These are phyloP conservation scores for Hygrophila difformis DNA, from an alignment of 257 asterid genomes.

Conservation along the genomic window DNA sequence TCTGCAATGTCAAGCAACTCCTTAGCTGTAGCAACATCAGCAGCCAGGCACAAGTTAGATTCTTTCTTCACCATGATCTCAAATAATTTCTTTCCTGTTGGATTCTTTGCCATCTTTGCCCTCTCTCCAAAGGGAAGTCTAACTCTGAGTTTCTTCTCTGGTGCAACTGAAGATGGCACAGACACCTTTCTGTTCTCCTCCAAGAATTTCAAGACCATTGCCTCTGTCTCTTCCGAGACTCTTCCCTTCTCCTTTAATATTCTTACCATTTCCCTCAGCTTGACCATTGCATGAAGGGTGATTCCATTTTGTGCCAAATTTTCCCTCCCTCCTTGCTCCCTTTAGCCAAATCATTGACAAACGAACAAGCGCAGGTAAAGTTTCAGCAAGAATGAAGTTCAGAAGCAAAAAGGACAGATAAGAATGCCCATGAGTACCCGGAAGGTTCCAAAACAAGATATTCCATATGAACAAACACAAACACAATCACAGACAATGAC, in stretches of 20 bases:
- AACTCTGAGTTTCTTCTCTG: constrained; percentile 26
- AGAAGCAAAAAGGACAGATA: too few relatives aligned
- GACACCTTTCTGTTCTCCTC: constrained; percentile 72
- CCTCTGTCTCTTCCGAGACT: constrained; percentile 86
- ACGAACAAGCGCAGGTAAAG: too few relatives aligned
- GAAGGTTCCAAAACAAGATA: too few relatives aligned
- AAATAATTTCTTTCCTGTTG: constrained; percentile 82
- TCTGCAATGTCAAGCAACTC: constrained; percentile 90
- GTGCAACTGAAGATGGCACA: constrained; percentile 35
- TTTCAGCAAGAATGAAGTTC: too few relatives aligned
- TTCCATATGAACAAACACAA: too few relatives aligned
- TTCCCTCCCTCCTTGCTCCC: too few relatives aligned
- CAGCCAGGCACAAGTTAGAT: constrained; percentile 87
- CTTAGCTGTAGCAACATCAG: constrained; percentile 88
- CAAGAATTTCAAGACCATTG: constrained; percentile 68
- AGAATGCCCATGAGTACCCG: too few relatives aligned
- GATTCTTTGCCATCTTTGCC: constrained; percentile 67
- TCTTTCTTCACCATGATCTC: constrained; percentile 82
- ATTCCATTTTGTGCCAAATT: too few relatives aligned
- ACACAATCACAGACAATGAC: too few relatives aligned
- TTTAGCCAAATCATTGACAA: constrained; percentile 19
- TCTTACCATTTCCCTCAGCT: too few relatives aligned
- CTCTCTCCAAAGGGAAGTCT: constrained; percentile 75
- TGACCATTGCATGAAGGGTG: too few relatives aligned
- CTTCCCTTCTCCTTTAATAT: constrained; percentile 85